phyloP scores from a whole-genome alignment of 169 alveolate genomes.

The Cryptosporidium ryanae region DNA sequence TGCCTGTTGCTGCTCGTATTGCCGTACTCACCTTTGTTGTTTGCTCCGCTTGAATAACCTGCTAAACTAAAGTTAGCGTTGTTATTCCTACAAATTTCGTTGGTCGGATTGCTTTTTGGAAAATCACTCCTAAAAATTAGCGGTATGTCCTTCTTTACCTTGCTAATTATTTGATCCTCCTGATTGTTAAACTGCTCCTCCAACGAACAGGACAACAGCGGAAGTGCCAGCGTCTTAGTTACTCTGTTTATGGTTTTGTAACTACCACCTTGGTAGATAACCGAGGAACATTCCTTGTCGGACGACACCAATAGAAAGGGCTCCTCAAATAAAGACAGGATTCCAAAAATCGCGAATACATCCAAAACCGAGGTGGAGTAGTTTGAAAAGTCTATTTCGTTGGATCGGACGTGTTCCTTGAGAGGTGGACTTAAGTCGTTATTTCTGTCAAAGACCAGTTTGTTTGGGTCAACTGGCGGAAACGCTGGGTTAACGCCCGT shows the following conservation, averaged over 20 bases:
- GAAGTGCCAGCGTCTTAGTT: conserved; percentile 49
- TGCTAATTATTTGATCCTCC: not conserved
- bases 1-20: not conserved
- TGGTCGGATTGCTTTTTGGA: not conserved
- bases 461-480: not conserved
- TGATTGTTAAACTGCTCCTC: conserved; percentile 15
- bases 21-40: not conserved
- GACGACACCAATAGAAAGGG: conserved; percentile 36
- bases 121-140: not conserved
- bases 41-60: not conserved
- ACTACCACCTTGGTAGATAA: conserved; percentile 42
- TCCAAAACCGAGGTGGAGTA: conserved; percentile 40
- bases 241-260: conserved; percentile 60
- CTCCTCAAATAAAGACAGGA: conserved; percentile 46
- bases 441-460: not conserved
- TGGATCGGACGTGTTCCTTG: not conserved
- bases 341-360: conserved; percentile 50
- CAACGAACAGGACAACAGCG: conserved; percentile 27
- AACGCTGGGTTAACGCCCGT: not conserved
- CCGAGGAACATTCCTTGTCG: conserved; percentile 13
- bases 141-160: not conserved
- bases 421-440: not conserved
- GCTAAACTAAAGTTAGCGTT: not conserved
- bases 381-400: conserved; percentile 27
- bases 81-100: not conserved